Conservation (phyloP, 2,329 filamentous ascomycete species). For the Fusarium torulosum region DNA sequence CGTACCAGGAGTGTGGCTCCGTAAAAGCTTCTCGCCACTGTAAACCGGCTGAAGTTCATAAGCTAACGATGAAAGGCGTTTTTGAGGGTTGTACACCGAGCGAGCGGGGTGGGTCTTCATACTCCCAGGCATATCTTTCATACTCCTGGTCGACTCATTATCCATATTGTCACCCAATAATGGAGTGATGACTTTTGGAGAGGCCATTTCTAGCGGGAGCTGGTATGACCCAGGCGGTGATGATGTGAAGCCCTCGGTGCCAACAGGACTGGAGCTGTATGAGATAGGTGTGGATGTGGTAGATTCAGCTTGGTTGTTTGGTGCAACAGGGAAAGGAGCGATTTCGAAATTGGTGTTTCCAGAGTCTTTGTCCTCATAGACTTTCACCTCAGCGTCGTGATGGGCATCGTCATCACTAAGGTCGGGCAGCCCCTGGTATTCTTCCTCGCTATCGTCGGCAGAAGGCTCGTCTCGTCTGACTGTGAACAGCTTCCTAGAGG, state of each 20-base stretch:
- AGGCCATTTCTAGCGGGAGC: neutral
- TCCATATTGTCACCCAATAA: neutral
- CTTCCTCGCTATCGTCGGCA: neutral
- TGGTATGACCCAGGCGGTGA: slow-evolving; percentile 23
- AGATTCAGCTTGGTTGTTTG: neutral
- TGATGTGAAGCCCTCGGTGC: slow-evolving; percentile 2
- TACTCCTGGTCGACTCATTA: neutral
- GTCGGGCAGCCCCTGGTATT: slow-evolving; percentile 6
- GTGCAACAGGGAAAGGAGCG: neutral
- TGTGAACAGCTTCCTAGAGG: neutral
- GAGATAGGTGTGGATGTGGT: slow-evolving; percentile 7
- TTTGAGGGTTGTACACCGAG: neutral
- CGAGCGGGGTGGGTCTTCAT: neutral
- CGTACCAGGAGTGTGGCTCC: slow-evolving; percentile 4
- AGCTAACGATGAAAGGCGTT: neutral
- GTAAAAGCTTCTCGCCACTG: slow-evolving; percentile 26
- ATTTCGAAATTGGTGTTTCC: too few species aligned
- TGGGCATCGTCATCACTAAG: neutral
- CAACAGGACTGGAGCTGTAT: neutral
- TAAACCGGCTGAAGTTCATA: slow-evolving; percentile 40
- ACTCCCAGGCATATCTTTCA: neutral
- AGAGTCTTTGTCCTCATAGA: neutral
- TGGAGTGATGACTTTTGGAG: neutral
- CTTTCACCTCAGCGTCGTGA: neutral
- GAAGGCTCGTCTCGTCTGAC: neutral